Evolutionary conservation across 306 rosid species (phyloP).

Genomic region (barrel medic (Medicago truncatula)): DNA sequence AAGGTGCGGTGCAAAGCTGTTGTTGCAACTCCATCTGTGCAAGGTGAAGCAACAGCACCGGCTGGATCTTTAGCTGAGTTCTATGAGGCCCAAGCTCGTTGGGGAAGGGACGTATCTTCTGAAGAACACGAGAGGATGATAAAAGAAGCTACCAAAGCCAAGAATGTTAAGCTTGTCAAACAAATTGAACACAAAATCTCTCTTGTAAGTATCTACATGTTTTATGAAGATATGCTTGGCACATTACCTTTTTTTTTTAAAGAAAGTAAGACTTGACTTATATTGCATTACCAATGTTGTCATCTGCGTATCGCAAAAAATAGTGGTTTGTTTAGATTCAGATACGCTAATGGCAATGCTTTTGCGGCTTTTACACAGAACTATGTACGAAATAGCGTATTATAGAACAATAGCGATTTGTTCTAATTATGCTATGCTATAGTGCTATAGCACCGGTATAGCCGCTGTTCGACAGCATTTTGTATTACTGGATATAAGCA

Average conservation of each 20-base stretch:
- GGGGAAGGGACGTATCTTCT: conserved; percentile 89
- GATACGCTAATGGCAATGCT: neutral
- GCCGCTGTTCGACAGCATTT: neutral
- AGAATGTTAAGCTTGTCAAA: conserved; percentile 70
- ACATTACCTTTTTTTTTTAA: conserved; percentile 10
- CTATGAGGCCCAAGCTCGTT: conserved; percentile 87
- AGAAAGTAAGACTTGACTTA: neutral
- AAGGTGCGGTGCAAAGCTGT: conserved; percentile 59
- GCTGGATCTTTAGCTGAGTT: conserved; percentile 98
- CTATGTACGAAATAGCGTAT: neutral
- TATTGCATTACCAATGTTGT: conserved; percentile 11
- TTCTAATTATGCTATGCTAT: neutral
- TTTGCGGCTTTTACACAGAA: neutral
- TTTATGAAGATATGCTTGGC: conserved; percentile 36
- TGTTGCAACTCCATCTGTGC: conserved; percentile 52
- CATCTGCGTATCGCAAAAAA: neutral
- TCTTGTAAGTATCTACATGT: conserved; percentile 64
- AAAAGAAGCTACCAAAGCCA: conserved; percentile 79
- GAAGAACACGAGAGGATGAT: conserved; percentile 87
- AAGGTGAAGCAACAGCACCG: conserved; percentile 62
- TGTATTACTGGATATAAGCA: neutral
- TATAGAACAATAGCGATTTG: neutral
- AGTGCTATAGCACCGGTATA: neutral
- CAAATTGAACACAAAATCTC: conserved; percentile 75
- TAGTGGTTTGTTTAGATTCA: neutral